Conservation (phyloP, 768 basidiomycete species). For the Lactarius quietus region DNA sequence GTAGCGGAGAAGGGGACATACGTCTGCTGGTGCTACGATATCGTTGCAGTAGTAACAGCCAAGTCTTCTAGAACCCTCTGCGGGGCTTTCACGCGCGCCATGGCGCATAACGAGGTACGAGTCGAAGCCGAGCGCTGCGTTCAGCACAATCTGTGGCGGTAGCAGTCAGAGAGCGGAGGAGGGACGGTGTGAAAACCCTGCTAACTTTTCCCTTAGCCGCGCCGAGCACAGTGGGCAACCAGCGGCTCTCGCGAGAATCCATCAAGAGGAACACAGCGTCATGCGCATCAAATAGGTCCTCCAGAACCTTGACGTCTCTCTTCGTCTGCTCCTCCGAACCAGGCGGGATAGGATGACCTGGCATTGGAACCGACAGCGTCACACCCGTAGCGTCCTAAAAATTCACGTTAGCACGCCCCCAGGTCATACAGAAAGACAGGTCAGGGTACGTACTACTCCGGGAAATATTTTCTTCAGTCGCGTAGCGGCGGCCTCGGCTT, state of each 20-base stretch:
- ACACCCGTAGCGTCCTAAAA: slow-evolving; percentile 76
- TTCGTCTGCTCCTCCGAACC: slow-evolving; percentile 52
- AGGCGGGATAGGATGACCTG: slow-evolving; percentile 85
- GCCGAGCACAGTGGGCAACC: slow-evolving; percentile 90
- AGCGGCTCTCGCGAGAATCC: slow-evolving; percentile 97
- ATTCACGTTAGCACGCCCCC: background rate
- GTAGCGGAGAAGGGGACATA: slow-evolving; percentile 36
- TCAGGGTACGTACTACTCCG: slow-evolving; percentile 64
- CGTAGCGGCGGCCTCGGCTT: slow-evolving; percentile 88
- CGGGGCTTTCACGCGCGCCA: slow-evolving; percentile 52
- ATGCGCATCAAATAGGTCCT: slow-evolving; percentile 75
- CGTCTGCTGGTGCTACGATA: slow-evolving; percentile 93
- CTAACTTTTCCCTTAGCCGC: slow-evolving; percentile 79
- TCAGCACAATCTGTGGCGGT: slow-evolving; percentile 71
- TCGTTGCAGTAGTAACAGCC: slow-evolving; percentile 99
- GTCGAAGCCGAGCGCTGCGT: slow-evolving; percentile 94
- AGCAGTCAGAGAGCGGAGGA: background rate
- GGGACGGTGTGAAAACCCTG: background rate
- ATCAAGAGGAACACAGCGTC: slow-evolving; percentile 92
- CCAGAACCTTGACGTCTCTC: slow-evolving; percentile 68
- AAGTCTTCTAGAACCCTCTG: slow-evolving; percentile 41
- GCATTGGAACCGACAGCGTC: slow-evolving; percentile 89
- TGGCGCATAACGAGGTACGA: slow-evolving; percentile 97
- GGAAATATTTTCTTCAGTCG: slow-evolving; percentile 87
- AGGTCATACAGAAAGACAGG: background rate